Conservation (phyloP, 257 asterid species). For the Rubia yunnanensis region DNA sequence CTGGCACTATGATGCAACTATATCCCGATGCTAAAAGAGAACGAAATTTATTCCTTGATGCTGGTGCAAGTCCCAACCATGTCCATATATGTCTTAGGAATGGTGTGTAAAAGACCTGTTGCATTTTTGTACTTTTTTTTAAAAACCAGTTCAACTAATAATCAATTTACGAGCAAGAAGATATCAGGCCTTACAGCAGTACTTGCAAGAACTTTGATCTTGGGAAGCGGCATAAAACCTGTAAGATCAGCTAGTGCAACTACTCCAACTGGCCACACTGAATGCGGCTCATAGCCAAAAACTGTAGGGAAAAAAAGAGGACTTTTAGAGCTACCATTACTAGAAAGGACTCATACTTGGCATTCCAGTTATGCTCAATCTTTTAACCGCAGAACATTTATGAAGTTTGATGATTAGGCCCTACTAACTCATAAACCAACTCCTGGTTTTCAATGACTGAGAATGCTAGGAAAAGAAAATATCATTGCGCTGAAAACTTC, state of each 20-base stretch:
- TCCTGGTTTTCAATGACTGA: not conserved
- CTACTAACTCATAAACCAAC: not conserved
- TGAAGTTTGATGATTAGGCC: not conserved
- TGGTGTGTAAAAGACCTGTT: constrained; percentile 85
- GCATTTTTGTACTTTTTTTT: constrained; percentile 5
- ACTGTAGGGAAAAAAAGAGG: constrained; percentile 29
- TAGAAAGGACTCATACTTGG: not conserved
- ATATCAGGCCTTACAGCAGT: constrained; percentile 56
- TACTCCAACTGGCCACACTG: constrained; percentile 94
- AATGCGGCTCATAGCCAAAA: constrained; percentile 95
- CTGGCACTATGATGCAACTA: constrained; percentile 90
- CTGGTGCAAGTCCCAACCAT: constrained; percentile 86
- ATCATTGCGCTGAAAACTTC: not conserved
- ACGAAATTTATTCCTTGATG: constrained; percentile 51
- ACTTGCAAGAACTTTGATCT: constrained; percentile 86
- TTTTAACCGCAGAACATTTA: not conserved
- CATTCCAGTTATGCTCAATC: not conserved
- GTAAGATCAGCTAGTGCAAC: constrained; percentile 70
- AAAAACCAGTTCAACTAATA: not conserved
- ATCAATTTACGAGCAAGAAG: not conserved
- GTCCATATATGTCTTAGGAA: constrained; percentile 95
- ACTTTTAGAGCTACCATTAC: not conserved
- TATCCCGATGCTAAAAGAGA: constrained; percentile 72
- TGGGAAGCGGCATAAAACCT: constrained; percentile 78
- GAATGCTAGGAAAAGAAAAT: not conserved